A percentile compares a stretch with the other conserved stretches of the same genome.
Conservation (phyloP, 192 early-diverging fungal species). For the Umbelopsis vinacea region DNA sequence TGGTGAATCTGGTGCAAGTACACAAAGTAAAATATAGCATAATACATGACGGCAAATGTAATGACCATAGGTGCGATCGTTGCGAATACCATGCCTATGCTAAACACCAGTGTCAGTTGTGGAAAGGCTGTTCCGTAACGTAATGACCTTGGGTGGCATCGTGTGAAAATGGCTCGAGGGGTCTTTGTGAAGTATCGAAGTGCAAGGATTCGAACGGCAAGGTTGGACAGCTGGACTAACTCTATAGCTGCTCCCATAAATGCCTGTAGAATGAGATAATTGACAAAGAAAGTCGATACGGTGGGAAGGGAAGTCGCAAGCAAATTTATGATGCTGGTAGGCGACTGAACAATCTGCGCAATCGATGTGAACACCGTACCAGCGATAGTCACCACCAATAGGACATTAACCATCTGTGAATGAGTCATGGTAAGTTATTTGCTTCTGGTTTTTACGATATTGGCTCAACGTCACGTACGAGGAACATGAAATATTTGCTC, state of each 20-base stretch:
- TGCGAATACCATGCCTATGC: slow-evolving; percentile 69
- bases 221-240: slow-evolving; percentile 60
- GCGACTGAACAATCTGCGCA: slow-evolving; percentile 52
- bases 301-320: slow-evolving; percentile 62
- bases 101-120: slow-evolving; percentile 53
- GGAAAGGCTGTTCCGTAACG: slow-evolving; percentile 51
- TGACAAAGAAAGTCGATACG: slow-evolving; percentile 77
- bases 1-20: slow-evolving; percentile 81
- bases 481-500: slow-evolving; percentile 71
- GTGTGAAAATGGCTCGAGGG: slow-evolving; percentile 58
- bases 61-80: slow-evolving; percentile 76
- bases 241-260: slow-evolving; percentile 68
- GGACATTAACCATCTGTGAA: slow-evolving; percentile 68
- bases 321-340: slow-evolving; percentile 42
- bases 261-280: slow-evolving; percentile 72
- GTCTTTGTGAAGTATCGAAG: slow-evolving; percentile 61
- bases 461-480: slow-evolving; percentile 44
- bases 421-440: background rate
- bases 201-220: slow-evolving; percentile 61
- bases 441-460: background rate
- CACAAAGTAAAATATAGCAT: slow-evolving; percentile 69
- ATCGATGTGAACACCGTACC: slow-evolving; percentile 53
- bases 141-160: slow-evolving; percentile 43
- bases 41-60: slow-evolving; percentile 74
- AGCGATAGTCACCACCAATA: slow-evolving; percentile 71